phyloP scores from a whole-genome alignment of 176 grass and related monocot species.

The Triticum urartu region DNA sequence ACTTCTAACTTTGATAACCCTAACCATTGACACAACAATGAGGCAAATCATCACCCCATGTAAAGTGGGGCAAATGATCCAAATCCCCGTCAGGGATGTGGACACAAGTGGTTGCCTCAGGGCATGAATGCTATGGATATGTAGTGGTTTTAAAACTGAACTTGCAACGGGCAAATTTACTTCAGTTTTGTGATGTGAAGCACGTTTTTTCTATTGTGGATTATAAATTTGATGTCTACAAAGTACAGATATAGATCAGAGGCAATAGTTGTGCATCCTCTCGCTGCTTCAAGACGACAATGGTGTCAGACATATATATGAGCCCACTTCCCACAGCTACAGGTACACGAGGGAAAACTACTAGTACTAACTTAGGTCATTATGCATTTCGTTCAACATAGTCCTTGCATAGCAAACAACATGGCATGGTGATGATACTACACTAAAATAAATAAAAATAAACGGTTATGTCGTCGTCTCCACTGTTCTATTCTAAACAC shows the following conservation, averaged over 20 bases:
- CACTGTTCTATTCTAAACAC: conserved; percentile 8
- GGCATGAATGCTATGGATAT: too few relatives aligned
- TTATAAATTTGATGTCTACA: background rate
- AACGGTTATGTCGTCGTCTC: background rate
- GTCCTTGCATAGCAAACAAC: conserved; percentile 1
- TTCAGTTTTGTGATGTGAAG: too few relatives aligned
- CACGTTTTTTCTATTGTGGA: too few relatives aligned
- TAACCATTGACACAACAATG: too few relatives aligned
- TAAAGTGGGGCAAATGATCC: too few relatives aligned
- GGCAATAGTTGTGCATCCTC: background rate
- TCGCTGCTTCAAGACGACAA: background rate
- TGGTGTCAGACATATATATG: background rate
- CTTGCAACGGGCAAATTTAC: too few relatives aligned
- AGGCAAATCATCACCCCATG: too few relatives aligned
- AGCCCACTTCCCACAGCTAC: background rate
- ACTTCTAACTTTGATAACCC: too few relatives aligned
- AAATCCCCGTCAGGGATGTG: too few relatives aligned
- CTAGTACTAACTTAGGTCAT: background rate
- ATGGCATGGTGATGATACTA: conserved; percentile 9
- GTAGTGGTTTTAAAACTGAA: too few relatives aligned
- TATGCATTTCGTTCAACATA: background rate
- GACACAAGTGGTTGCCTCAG: too few relatives aligned
- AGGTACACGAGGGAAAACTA: background rate
- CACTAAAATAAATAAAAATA: background rate
- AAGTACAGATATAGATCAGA: background rate